Evolutionary conservation across 2,329 filamentous ascomycete species (phyloP), one percentile per base, ranked within the genome.

Genomic region (Botrytis fragariae): DNA sequence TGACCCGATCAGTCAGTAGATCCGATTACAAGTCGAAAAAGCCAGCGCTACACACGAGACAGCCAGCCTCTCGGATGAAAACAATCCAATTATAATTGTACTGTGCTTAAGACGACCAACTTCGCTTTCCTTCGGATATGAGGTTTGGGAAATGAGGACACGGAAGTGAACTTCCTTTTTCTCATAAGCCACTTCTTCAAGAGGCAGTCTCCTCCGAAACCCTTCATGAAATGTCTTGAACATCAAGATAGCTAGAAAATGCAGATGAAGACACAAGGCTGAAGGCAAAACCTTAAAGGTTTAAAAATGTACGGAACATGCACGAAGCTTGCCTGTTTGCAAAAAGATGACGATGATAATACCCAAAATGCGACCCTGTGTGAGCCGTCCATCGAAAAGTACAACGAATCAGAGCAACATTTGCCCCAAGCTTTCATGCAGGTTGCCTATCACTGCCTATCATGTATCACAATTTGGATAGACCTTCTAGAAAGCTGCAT

Each of bases 401-500:
- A 32, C n/a, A 54, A 7, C 25, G 48, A 32, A 57, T 42, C 48
- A 68, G 65, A 57, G 65, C 65, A 25, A 48, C 2, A 32, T 32
- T 57, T 57, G 65, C n/a, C 65, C 65, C 48, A 68, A 68, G 65
- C 65, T 68, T 37, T 54, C 25, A 54, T 68, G 64, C 48, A 54
- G 48, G 25, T 12, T 39, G 45, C 32, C 45, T 67, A 54, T 54
- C 44, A 39, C 25, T 25, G 32, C 64, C 64, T 39, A 51, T 39
- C 35, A 16, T 42, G 64, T 68, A 42, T 12, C 25, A 22, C 18
- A 57, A 57, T 57, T 37, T 57, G 64, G 48, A 25, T 57, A 57
- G 29, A 37, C 45, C 48, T 69, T 69, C 65, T 69, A 57, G 65
- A 57, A 69, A 32, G 37, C 57, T 32, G 65, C 48, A 57, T 44